Percentiles rank a stretch among this genome's conserved stretches.
These are phyloP conservation scores for Puccinia hordei DNA, from an alignment of 1,284 basidiomycete species.

Conservation along the genomic window DNA sequence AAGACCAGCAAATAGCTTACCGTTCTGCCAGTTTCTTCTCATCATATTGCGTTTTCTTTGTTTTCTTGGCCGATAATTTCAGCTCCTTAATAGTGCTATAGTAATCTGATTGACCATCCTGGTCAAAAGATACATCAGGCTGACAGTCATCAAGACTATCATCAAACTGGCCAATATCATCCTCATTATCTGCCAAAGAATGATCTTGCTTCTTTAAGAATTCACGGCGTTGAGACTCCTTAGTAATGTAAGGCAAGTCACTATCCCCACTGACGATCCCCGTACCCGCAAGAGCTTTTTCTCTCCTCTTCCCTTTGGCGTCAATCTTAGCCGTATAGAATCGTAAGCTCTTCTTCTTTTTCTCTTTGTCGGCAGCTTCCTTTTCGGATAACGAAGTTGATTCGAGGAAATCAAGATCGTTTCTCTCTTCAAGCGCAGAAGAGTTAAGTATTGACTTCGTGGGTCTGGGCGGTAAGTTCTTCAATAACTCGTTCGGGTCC, in stretches of 20 bases:
- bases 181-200: conserved; percentile 48
- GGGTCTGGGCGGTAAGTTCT: conserved; percentile 24
- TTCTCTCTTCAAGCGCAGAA: not conserved
- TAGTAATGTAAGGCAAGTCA: conserved; percentile 74
- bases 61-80: conserved; percentile 71
- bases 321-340: conserved; percentile 85
- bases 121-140: conserved; percentile 59
- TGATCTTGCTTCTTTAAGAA: conserved; percentile 62
- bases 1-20: conserved; percentile 62
- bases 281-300: conserved; percentile 63
- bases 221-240: conserved; percentile 62
- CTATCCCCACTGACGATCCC: conserved; percentile 69
- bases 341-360: conserved; percentile 74
- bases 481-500: conserved; percentile 40
- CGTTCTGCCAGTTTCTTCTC: conserved; percentile 67
- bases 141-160: conserved; percentile 53
- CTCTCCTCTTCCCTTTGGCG: conserved; percentile 65
- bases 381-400: conserved; percentile 68
- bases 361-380: conserved; percentile 78
- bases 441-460: not conserved
- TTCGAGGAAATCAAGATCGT: conserved; percentile 72
- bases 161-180: conserved; percentile 53
- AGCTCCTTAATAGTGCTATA: conserved; percentile 81
- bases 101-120: conserved; percentile 68
- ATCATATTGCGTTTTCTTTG: conserved; percentile 79